Evolutionary conservation across 169 alveolate species (phyloP).

Genomic region (Theileria luwenshuni): DNA sequence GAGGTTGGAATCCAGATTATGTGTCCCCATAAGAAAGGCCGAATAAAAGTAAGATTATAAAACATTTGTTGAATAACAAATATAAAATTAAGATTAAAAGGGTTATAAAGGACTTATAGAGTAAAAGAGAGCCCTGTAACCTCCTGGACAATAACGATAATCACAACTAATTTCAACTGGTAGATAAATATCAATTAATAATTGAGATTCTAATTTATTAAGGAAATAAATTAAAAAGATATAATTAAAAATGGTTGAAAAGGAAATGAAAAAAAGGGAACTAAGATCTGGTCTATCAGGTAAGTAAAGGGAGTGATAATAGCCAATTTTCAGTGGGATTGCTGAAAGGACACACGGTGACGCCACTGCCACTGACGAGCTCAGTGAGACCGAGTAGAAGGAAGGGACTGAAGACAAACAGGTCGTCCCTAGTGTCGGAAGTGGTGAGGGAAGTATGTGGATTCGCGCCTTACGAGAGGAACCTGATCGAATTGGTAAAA

Average conservation of each 20-base stretch:
- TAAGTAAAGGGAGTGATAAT: constrained; percentile 13
- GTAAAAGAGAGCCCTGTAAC: too few relatives aligned
- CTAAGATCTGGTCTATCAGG: constrained; percentile 61
- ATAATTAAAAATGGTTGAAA: constrained; percentile 29
- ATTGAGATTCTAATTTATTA: too few relatives aligned
- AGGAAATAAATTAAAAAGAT: too few relatives aligned
- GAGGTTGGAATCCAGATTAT: too few relatives aligned
- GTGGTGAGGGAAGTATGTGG: constrained; percentile 97
- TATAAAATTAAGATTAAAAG: too few relatives aligned
- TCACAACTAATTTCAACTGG: too few relatives aligned
- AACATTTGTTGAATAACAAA: too few relatives aligned
- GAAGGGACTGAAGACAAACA: constrained; percentile 87
- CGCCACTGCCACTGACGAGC: constrained; percentile 75
- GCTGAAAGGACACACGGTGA: constrained; percentile 82
- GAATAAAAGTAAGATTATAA: too few relatives aligned
- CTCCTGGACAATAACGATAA: too few relatives aligned
- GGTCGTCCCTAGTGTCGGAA: constrained; percentile 89
- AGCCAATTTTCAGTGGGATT: constrained; percentile 70
- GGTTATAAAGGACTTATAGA: too few relatives aligned
- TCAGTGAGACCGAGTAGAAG: constrained; percentile 82
- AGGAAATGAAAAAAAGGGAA: constrained; percentile 63
- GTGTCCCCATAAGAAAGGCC: too few relatives aligned
- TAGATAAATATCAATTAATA: too few relatives aligned
- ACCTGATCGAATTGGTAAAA: constrained; percentile 96
- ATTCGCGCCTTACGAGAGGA: constrained; percentile 97